Evolutionary conservation across 1,284 basidiomycete genomes (phyloP), one percentile per base, ranked within the genome.

Genomic region (Marasmius tenuissimus): DNA sequence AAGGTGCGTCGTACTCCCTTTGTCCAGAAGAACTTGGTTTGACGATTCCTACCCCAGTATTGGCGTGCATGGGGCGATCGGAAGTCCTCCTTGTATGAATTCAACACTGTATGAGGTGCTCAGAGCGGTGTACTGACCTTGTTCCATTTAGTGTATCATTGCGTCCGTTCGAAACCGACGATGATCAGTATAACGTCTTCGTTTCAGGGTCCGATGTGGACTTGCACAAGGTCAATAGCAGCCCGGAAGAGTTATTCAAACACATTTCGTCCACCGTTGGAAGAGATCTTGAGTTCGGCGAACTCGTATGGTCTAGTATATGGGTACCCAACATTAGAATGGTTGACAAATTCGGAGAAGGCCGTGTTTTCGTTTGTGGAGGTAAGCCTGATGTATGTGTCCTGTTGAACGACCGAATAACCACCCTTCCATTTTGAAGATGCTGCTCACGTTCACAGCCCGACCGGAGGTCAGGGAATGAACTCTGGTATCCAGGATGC

Each of bases 11-110:
- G 39, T 16, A 0, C 20, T 37, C 38, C 10, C 49, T n/a, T 52
- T 40, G 33, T 40, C 27, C 10, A 14, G 37, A 14, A 11, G 18
- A 18, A 18, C 34, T 45, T 27, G 16, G 20, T 8, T 58, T 52
- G 4, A 42, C 60, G 14, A 63, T 45, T 57, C 27, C 48, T 39
- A 16, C 47, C 39, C 10, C 59, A 76, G 76, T 66, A 68, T 38
- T 77, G 75, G 75, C 73, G 75, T 60, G 71, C 72, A 62, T 76
- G 73, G 76, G 75, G 77, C 22, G 72, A 73, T 48, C 61, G 65
- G 12, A 58, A 58, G 8, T 65, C 59, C 33, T 62, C 63, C n/a
- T 58, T 75, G 75, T 75, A 65, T 59, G 71, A 42, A 9, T 53
- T 14, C 22, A 38, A 63, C 47, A 57, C 50, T 34, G 9, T 20